These are phyloP conservation scores for Diaporthe nobilis DNA, from an alignment of 2,329 filamentous ascomycete species.

Conservation along the genomic window DNA sequence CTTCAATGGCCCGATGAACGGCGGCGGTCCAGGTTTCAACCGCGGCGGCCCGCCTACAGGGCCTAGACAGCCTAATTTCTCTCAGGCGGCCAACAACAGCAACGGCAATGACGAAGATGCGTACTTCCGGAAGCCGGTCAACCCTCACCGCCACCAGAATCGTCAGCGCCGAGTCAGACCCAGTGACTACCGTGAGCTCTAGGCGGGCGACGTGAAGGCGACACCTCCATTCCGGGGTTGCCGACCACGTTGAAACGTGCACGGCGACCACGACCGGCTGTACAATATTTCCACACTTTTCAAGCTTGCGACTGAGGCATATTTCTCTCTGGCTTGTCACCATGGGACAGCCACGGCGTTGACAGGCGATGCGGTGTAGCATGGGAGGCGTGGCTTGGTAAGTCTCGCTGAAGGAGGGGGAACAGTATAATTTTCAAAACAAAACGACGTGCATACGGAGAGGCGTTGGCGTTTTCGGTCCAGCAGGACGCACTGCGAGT, in stretches of 20 bases:
- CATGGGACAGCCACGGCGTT: conserved; percentile 10
- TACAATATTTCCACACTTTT: conserved; percentile 6
- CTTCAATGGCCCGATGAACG: conserved; percentile 49
- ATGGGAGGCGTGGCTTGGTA: background rate
- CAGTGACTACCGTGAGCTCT: conserved; percentile 92
- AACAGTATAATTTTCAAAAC: background rate
- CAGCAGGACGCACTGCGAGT: conserved; percentile 25
- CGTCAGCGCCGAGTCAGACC: conserved; percentile 84
- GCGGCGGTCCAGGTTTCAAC: conserved; percentile 47
- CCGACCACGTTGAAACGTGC: conserved; percentile 19
- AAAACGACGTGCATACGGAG: conserved; percentile 30
- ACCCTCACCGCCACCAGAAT: conserved; percentile 91
- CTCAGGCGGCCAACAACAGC: conserved; percentile 49
- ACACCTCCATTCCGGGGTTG: conserved; percentile 27
- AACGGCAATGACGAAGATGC: conserved; percentile 79
- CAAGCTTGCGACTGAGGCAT: background rate
- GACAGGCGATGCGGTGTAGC: background rate
- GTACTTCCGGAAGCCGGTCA: conserved; percentile 96
- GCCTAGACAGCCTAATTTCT: conserved; percentile 40
- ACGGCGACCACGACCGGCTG: conserved; percentile 1
- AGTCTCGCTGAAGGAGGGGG: background rate
- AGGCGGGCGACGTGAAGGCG: conserved; percentile 44
- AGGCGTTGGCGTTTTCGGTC: conserved; percentile 37
- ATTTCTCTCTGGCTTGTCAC: background rate
- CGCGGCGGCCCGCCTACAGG: conserved; percentile 42